Base-by-base conservation (phyloP, 2,329 filamentous ascomycete genomes). In the Grosmannia huntii region DNA sequence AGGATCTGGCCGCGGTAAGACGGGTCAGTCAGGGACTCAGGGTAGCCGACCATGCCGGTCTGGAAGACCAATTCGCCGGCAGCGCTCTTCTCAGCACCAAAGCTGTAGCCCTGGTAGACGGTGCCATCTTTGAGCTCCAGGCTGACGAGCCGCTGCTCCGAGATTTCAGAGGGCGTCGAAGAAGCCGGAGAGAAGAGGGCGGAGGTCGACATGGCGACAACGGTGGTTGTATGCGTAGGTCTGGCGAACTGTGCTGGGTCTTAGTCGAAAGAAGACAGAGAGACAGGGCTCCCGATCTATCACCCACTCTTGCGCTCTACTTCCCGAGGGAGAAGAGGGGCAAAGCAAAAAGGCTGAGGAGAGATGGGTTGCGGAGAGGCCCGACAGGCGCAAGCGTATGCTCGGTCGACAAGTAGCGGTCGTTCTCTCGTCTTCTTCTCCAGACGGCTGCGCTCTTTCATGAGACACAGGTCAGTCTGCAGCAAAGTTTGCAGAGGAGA, bases 11-110 rank as follows among this genome's bases (percentile, higher is more conserved):
- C 89, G 55, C 87, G 86, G 74, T 94, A 92, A 55, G 89, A 92
- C 64, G 89, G 89, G 69, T 94, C 89, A 61, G 89, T 92, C 66
- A 94, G 80, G 53, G 87, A 95, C 78, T 99, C 94, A 49, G 94
- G 91, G 72, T 99, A 99, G 69, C 94, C 94, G 66, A 97, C 94
- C 91, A 97, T 96, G 73, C 94, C 94, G 60, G 94, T 99, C 81
- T 97, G 92, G 78, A 99, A 99, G 75, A 99, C 94, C 71, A 99
- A 80, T 79, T 99, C 94, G 72, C 94, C 94, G 64, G 92, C 88
- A 68, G 95, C 84, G 76, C 89, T 96, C 81, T 91, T 96, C 69
- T 89, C 81, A 63, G 92, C 91, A 73, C 94, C 94, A 71, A 99
- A 99, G 81, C 90, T 96, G 78, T 89, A 90, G 66, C 94, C 94